Percentiles rank a stretch among this genome's conserved stretches.
Evolutionary conservation across 2,329 filamentous ascomycete species (phyloP).

Genomic region (Metarhizium sp.): DNA sequence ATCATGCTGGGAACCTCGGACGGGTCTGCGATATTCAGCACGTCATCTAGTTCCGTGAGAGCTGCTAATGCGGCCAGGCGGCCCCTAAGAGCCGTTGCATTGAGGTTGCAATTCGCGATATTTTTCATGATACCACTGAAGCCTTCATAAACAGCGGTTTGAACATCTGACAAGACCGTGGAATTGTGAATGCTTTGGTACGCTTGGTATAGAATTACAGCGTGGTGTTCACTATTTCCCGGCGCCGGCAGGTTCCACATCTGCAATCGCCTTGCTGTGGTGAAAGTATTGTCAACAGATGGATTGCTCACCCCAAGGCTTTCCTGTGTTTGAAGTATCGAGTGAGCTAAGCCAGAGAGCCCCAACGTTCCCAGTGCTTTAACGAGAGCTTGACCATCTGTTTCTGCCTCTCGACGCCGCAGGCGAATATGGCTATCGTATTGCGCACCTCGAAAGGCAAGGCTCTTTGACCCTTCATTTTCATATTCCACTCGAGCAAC

Average conservation of each 20-base stretch:
- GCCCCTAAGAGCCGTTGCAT: constrained; percentile 41
- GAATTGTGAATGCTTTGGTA: constrained; percentile 72
- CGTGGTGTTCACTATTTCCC: constrained; percentile 47
- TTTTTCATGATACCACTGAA: constrained; percentile 50
- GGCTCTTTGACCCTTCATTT: constrained; percentile 72
- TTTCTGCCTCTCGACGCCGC: constrained; percentile 41
- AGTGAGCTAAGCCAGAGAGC: constrained; percentile 76
- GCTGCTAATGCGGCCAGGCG: constrained; percentile 57
- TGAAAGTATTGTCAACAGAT: constrained; percentile 63
- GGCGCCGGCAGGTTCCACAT: constrained; percentile 87
- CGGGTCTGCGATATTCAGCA: constrained; percentile 51
- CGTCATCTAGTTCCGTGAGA: constrained; percentile 73
- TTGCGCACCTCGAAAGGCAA: constrained; percentile 84
- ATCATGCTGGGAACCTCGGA: constrained; percentile 54
- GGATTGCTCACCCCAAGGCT: constrained; percentile 45
- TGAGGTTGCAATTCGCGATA: constrained; percentile 39
- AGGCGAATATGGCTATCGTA: constrained; percentile 76
- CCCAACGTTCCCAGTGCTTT: constrained; percentile 73
- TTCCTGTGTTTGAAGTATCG: constrained; percentile 61
- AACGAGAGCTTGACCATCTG: constrained; percentile 61
- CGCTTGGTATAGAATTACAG: constrained; percentile 66
- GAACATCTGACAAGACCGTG: constrained; percentile 42
- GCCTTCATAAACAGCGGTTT: constrained; percentile 52
- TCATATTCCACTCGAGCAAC: constrained; percentile 83
- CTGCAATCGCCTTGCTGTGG: constrained; percentile 72